Evolutionary conservation across 1,284 basidiomycete species (phyloP), one percentile per base, ranked within the genome.

Genomic region (Trametes polyzona): DNA sequence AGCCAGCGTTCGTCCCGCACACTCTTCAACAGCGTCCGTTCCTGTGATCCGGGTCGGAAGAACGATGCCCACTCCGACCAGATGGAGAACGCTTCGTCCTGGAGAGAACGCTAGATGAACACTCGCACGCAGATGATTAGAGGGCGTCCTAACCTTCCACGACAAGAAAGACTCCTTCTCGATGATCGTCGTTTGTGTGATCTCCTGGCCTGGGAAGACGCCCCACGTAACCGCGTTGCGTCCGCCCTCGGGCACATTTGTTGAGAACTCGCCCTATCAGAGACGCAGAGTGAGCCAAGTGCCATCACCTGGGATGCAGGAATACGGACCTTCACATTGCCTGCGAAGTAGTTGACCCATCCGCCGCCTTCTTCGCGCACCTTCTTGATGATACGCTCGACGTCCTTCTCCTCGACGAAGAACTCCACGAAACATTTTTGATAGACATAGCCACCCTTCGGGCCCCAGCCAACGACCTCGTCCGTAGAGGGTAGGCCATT

Each of bases 161-260:
- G 92, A 87, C 36, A 94, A 73, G 78, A 98, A 98, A 7, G 93
- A 96, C 61, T 93, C 87, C 52, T 83, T 83, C 68, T 98, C 97
- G 50, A 99, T 98, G 66, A 99, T 98, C 0, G 97, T 99, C 8
- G 96, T 94, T 71, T 98, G 96, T 2, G 91, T 86, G 56, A 99
- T 91, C 74, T 99, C 97, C 70, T 96, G 90, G 0, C 93, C 95
- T 4, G 97, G 95, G 76, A 99, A 99, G 9, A 97, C 92, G 60
- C 96, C 96, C 97, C 96, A 99, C 0, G 97, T 99, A 24, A 99
- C 97, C 0, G 96, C 96, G 73, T 98, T 98, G 52, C 93, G 86
- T 9, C 86, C 90, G 35, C 86, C 87, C 29, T 88, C 84, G 2
- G 84, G 80, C 11, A 95, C 85, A 73, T 97, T 98, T 27, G 88